Percentiles rank a stretch among this genome's conserved stretches.
Evolutionary conservation across 352 stramenopile species (phyloP).

Genomic region (Phytopythium montanum): DNA sequence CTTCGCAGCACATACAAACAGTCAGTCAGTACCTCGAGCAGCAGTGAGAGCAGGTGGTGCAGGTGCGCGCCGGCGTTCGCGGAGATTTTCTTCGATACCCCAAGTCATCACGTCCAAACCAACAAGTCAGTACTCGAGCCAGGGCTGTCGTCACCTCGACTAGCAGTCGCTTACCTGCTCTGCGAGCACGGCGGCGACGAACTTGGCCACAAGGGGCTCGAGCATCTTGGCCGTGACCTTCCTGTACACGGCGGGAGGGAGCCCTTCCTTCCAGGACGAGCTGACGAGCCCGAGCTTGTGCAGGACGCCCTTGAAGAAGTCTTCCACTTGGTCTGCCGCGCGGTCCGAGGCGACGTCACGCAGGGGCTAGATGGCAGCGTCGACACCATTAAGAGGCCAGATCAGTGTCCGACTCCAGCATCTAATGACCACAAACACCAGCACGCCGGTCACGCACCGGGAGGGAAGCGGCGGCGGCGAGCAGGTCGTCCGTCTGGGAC

Average conservation of each 20-base stretch:
- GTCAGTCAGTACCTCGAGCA: slow-evolving; percentile 63
- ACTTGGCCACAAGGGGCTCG: slow-evolving; percentile 47
- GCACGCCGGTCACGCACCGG: slow-evolving; percentile 29
- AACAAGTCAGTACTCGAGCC: not conserved
- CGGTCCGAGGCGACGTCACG: slow-evolving; percentile 33
- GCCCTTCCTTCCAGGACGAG: slow-evolving; percentile 59
- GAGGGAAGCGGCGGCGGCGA: slow-evolving; percentile 27
- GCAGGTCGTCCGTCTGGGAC: slow-evolving; percentile 40
- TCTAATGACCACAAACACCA: not conserved
- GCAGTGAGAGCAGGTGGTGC: slow-evolving; percentile 37
- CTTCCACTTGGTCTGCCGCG: slow-evolving; percentile 37
- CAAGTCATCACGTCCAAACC: not conserved
- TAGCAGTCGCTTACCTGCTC: slow-evolving; percentile 29
- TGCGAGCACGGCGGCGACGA: slow-evolving; percentile 48
- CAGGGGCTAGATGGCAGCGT: slow-evolving; percentile 24
- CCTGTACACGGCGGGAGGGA: slow-evolving; percentile 49
- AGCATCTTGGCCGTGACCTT: slow-evolving; percentile 49
- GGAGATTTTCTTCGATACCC: slow-evolving; percentile 39
- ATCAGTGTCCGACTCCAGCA: not conserved
- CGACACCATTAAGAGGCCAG: not conserved
- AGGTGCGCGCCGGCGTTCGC: slow-evolving; percentile 36
- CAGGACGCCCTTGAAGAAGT: slow-evolving; percentile 47
- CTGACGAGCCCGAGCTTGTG: slow-evolving; percentile 67
- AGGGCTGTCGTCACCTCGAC: not conserved
- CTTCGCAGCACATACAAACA: not conserved